A percentile compares a stretch with the other conserved stretches of the same genome.
These are phyloP conservation scores for Lasiodiplodia hormozganensis DNA, from an alignment of 2,329 filamentous ascomycete species.

Conservation along the genomic window DNA sequence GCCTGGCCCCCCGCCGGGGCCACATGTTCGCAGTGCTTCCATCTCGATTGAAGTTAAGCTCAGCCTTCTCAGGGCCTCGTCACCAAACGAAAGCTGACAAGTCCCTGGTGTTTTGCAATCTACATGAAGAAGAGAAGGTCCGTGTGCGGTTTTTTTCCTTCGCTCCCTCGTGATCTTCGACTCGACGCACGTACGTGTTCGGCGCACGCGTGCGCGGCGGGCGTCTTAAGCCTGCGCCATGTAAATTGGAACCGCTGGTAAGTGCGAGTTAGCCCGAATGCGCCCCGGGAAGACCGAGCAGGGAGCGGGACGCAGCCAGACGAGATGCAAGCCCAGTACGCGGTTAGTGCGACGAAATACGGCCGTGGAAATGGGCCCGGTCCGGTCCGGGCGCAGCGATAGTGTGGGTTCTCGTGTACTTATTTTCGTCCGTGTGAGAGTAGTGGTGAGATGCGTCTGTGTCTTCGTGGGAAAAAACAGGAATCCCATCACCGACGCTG, in stretches of 20 bases:
- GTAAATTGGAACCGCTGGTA: not conserved
- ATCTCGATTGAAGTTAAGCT: not conserved
- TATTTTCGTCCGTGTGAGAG: not conserved
- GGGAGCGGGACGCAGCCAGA: not conserved
- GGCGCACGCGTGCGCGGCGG: not conserved
- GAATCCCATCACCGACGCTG: not conserved
- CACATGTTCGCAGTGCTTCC: not conserved
- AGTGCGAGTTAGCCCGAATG: not conserved
- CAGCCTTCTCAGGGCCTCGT: not conserved
- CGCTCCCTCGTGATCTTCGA: not conserved
- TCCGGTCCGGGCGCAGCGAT: not conserved
- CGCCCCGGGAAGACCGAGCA: not conserved
- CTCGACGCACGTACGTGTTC: not conserved
- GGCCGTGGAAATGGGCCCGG: not conserved
- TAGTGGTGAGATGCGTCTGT: not conserved
- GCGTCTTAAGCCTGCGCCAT: not conserved
- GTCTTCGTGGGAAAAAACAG: not conserved
- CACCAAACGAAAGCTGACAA: not conserved
- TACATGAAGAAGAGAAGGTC: not conserved
- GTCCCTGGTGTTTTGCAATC: not conserved
- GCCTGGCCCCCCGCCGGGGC: not conserved
- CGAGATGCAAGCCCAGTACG: too few species aligned
- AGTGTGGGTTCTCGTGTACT: not conserved
- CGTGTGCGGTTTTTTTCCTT: not conserved
- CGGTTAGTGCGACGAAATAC: too few species aligned